These are phyloP conservation scores for Phytophthora capsici DNA, from an alignment of 352 stramenopile species.

Conservation along the genomic window DNA sequence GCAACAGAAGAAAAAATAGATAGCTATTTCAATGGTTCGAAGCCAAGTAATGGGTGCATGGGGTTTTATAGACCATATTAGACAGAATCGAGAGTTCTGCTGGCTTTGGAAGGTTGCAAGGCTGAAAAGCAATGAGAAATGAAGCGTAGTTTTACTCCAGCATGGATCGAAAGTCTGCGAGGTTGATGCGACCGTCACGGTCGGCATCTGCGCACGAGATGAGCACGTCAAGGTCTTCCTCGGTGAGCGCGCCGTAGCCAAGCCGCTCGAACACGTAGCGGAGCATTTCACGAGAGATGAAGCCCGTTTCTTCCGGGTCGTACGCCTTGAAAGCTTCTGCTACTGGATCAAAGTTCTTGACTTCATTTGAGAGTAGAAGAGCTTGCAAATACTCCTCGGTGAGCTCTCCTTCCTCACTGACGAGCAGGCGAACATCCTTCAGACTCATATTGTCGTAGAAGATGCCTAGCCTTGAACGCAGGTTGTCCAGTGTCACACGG, in stretches of 20 bases:
- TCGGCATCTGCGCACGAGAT: constrained; percentile 89
- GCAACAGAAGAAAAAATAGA: constrained; percentile 43
- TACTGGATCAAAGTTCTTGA: constrained; percentile 91
- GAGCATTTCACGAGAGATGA: constrained; percentile 82
- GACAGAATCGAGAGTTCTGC: constrained; percentile 1
- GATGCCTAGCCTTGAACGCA: constrained; percentile 78
- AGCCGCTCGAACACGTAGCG: constrained; percentile 83
- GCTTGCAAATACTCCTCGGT: constrained; percentile 79
- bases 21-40: background rate
- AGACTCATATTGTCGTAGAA: constrained; percentile 91
- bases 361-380: constrained; percentile 87
- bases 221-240: constrained; percentile 87
- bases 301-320: constrained; percentile 89
- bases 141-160: constrained; percentile 48
- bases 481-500: constrained; percentile 80
- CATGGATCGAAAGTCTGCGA: constrained; percentile 85
- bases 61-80: constrained; percentile 5
- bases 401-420: constrained; percentile 84
- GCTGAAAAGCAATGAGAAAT: constrained; percentile 23
- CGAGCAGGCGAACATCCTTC: constrained; percentile 83
- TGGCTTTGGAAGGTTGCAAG: constrained; percentile 4
- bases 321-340: constrained; percentile 91
- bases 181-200: constrained; percentile 77
- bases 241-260: constrained; percentile 78
- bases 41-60: background rate